Percentiles rank a stretch among this genome's conserved stretches.
These are phyloP conservation scores for Lactarius psammicola DNA, from an alignment of 768 basidiomycete genomes.

Conservation along the genomic window DNA sequence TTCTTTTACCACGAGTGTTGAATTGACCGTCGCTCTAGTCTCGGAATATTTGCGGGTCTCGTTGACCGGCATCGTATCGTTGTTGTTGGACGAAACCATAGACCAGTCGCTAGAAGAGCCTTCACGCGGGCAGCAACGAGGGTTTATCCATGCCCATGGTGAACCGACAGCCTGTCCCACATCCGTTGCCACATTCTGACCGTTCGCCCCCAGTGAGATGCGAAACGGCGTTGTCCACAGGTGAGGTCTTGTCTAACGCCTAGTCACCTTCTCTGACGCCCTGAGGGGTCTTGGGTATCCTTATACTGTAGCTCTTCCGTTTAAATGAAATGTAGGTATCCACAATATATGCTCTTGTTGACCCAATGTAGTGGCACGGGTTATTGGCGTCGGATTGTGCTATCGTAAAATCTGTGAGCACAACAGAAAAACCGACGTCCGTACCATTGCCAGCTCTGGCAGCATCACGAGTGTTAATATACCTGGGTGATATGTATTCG, in stretches of 20 bases:
- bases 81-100: conserved; percentile 45
- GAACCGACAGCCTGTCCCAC: neutral
- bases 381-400: too few relatives aligned
- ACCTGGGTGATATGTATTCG: neutral
- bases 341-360: neutral
- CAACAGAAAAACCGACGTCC: too few relatives aligned
- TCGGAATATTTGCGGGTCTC: conserved; percentile 46
- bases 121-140: conserved; percentile 36
- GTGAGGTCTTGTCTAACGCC: neutral
- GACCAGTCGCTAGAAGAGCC: conserved; percentile 36
- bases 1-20: neutral
- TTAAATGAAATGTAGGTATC: neutral
- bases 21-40: conserved; percentile 26
- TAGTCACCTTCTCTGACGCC: neutral
- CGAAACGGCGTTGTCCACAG: neutral
- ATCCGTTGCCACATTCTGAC: neutral
- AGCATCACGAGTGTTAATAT: too few relatives aligned
- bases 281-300: neutral
- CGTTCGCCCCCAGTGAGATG: neutral
- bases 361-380: too few relatives aligned
- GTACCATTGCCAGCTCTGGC: too few relatives aligned
- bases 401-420: too few relatives aligned
- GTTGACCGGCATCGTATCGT: conserved; percentile 41
- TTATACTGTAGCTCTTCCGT: too few relatives aligned
- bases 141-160: conserved; percentile 36